A percentile compares a stretch with the other conserved stretches of the same genome.
Evolutionary conservation across 257 asterid species (phyloP).

Genomic region (Oldenlandia corymbosa): DNA sequence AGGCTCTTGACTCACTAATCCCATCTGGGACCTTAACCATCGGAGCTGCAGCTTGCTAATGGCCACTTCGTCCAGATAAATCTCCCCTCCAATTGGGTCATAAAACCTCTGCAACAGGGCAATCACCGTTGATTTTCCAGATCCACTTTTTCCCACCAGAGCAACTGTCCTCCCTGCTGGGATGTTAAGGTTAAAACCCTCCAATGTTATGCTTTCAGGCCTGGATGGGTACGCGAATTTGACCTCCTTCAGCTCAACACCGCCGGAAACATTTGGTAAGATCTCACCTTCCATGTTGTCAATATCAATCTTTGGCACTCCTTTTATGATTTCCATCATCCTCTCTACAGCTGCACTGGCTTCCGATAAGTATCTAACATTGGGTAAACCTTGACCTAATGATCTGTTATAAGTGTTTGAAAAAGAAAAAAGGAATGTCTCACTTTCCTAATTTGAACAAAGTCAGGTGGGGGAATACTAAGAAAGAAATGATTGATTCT

Average conservation of each 20-base stretch:
- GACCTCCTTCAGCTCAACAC: slow-evolving; percentile 52
- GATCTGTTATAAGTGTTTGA: slow-evolving; percentile 42
- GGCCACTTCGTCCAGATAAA: no score
- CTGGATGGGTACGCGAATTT: slow-evolving; percentile 70
- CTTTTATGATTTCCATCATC: slow-evolving; percentile 47
- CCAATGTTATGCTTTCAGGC: slow-evolving; percentile 55
- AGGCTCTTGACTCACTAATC: no score
- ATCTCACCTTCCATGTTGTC: slow-evolving; percentile 57
- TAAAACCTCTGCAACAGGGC: no score
- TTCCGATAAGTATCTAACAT: slow-evolving; percentile 60
- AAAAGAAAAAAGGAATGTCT: no score
- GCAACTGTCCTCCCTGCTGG: slow-evolving; percentile 78
- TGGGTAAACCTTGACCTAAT: slow-evolving; percentile 69
- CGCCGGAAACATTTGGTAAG: slow-evolving; percentile 46
- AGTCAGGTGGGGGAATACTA: no score
- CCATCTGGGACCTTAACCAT: no score
- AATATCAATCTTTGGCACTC: slow-evolving; percentile 72
- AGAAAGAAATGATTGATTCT: neutral
- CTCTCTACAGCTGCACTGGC: slow-evolving; percentile 77
- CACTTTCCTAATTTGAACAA: no score
- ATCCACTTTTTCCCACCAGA: slow-evolving; percentile 77
- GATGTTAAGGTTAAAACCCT: slow-evolving; percentile 49
- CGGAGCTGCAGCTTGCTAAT: no score
- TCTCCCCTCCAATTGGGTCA: no score
- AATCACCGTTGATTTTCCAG: no score